A percentile compares a stretch with the other conserved stretches of the same genome.
Evolutionary conservation across 2,329 filamentous ascomycete species (phyloP).

Genomic region (Fusarium anguioides): DNA sequence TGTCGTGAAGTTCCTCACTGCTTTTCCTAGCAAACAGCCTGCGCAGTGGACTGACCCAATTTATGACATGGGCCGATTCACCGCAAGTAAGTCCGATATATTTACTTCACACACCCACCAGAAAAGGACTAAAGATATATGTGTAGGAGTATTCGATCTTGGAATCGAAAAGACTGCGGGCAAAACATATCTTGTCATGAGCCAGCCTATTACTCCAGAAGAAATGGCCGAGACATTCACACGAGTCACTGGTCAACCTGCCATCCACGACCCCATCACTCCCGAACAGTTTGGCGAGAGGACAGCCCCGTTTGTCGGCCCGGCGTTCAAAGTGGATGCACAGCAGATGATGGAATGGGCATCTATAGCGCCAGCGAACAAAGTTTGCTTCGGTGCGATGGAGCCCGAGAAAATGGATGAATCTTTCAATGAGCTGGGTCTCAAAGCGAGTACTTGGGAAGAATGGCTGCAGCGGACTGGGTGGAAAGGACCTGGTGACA

Average conservation of each 20-base stretch:
- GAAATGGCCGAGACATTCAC: not conserved
- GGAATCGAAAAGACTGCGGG: not conserved
- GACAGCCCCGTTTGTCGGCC: not conserved
- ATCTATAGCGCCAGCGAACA: not conserved
- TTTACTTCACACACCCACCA: not conserved
- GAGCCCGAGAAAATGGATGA: not conserved
- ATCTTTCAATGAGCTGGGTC: not conserved
- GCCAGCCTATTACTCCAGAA: not conserved
- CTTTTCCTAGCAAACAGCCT: not conserved
- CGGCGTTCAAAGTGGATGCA: not conserved
- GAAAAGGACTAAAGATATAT: not conserved
- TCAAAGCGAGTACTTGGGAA: not conserved
- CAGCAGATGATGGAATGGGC: conserved; percentile 1
- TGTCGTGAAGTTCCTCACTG: not conserved
- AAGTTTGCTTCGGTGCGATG: not conserved
- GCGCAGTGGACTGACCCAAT: not conserved
- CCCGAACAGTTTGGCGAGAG: not conserved
- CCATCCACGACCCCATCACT: not conserved
- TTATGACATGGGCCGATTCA: not conserved
- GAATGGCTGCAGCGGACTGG: not conserved
- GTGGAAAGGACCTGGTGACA: not conserved
- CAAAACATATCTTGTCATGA: not conserved
- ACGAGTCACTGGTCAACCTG: not conserved
- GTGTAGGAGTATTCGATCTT: not conserved
- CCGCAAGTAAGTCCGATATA: not conserved